These are phyloP conservation scores for Echria macrotheca DNA, from an alignment of 495 filamentous ascomycete species.

Conservation along the genomic window DNA sequence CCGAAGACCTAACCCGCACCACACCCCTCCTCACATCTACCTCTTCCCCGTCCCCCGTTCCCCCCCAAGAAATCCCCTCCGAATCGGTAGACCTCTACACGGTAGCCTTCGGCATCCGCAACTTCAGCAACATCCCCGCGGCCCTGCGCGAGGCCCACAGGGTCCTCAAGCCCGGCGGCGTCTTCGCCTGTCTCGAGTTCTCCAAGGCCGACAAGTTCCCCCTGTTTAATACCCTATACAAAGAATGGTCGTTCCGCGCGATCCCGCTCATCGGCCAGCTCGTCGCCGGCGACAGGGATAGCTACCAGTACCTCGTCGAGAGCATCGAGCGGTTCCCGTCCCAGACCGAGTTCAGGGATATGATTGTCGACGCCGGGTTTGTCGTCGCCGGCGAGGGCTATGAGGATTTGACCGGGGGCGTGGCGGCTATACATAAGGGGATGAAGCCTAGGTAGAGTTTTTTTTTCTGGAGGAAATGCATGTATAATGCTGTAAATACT, in stretches of 20 bases:
- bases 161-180: conserved; percentile 87
- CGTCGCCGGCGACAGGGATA: conserved; percentile 88
- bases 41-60: conserved; percentile 5
- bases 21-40: conserved; percentile 14
- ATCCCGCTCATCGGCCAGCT: conserved; percentile 94
- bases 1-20: conserved; percentile 56
- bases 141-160: conserved; percentile 78
- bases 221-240: conserved; percentile 80
- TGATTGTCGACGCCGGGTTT: conserved; percentile 89
- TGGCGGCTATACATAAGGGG: conserved; percentile 94
- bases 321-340: conserved; percentile 91
- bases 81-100: conserved; percentile 84
- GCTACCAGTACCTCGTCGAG: conserved; percentile 98
- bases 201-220: conserved; percentile 65
- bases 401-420: conserved; percentile 83
- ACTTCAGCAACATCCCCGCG: conserved; percentile 81
- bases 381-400: conserved; percentile 73
- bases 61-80: conserved; percentile 46
- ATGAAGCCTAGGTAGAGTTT: conserved; percentile 63
- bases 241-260: conserved; percentile 89
- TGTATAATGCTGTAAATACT: no score
- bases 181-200: conserved; percentile 97
- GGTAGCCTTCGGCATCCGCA: conserved; percentile 94
- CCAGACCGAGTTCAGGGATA: conserved; percentile 74
- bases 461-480: no score